A percentile compares a stretch with the other conserved stretches of the same genome.
These are phyloP conservation scores for Gossypium australe DNA, from an alignment of 345 rosid genomes.

Conservation along the genomic window DNA sequence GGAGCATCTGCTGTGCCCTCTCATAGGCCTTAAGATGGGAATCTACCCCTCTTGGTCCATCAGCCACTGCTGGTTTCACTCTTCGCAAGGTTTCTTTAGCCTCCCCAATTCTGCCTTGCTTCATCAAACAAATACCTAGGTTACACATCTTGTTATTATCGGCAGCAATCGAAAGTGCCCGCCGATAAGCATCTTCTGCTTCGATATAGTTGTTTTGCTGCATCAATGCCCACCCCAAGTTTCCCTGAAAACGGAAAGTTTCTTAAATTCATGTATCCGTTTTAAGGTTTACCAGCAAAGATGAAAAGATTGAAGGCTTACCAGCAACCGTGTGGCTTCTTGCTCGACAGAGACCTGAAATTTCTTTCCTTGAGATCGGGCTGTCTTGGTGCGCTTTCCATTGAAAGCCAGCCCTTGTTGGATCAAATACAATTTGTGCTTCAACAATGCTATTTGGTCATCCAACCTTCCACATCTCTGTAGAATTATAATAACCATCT, in stretches of 20 bases:
- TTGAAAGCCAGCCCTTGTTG: slow-evolving; percentile 94
- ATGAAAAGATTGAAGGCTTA: slow-evolving; percentile 16
- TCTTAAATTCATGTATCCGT: background rate
- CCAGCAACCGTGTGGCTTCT: slow-evolving; percentile 93
- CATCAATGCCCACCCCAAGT: slow-evolving; percentile 98
- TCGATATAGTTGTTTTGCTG: slow-evolving; percentile 73
- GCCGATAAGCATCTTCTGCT: slow-evolving; percentile 82
- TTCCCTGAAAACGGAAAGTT: slow-evolving; percentile 41
- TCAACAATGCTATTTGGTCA: slow-evolving; percentile 73
- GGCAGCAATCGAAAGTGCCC: slow-evolving; percentile 69
- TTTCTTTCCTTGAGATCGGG: slow-evolving; percentile 93
- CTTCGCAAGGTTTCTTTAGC: slow-evolving; percentile 72
- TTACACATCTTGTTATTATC: slow-evolving; percentile 99
- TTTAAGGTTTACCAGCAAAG: background rate
- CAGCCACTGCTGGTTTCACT: slow-evolving; percentile 68
- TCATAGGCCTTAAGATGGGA: slow-evolving; percentile 96
- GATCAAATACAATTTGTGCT: slow-evolving; percentile 69
- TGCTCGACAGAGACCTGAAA: slow-evolving; percentile 95
- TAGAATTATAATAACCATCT: background rate
- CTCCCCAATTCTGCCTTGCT: slow-evolving; percentile 77
- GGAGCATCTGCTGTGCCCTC: slow-evolving; percentile 95
- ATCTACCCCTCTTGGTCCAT: slow-evolving; percentile 92
- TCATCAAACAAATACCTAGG: slow-evolving; percentile 92
- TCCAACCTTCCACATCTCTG: slow-evolving; percentile 93
- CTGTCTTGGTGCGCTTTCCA: slow-evolving; percentile 92